Evolutionary conservation across 441 rosid species (phyloP).

Genomic region (Hypseocharis bilobata): DNA sequence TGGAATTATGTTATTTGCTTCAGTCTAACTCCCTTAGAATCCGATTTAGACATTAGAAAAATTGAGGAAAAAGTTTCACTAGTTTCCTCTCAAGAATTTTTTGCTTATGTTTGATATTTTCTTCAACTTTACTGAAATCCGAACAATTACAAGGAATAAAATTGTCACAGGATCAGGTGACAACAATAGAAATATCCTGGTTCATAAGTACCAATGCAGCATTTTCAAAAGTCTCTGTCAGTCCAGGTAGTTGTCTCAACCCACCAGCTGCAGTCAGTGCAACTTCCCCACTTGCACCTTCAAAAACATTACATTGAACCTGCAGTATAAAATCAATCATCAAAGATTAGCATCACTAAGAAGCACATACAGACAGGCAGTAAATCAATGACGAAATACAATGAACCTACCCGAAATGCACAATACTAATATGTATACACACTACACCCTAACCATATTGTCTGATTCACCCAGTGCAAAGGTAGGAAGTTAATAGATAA

Average conservation of each 20-base stretch:
- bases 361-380: background rate
- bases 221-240: slow-evolving; percentile 60
- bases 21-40: too few relatives aligned
- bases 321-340: slow-evolving; percentile 29
- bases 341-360: slow-evolving; percentile 15
- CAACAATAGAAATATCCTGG: background rate
- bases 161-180: too few relatives aligned
- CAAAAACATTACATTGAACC: slow-evolving; percentile 86
- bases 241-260: slow-evolving; percentile 76
- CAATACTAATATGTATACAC: background rate
- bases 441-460: background rate
- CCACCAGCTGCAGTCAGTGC: slow-evolving; percentile 88
- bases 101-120: too few relatives aligned
- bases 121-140: too few relatives aligned
- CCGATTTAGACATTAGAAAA: too few relatives aligned
- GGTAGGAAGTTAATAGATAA: too few relatives aligned
- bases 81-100: too few relatives aligned
- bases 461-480: too few relatives aligned
- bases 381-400: background rate
- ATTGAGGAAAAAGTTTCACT: too few relatives aligned
- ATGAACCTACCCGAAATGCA: background rate
- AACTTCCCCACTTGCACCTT: slow-evolving; percentile 79
- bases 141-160: too few relatives aligned
- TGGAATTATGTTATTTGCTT: background rate
- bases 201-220: slow-evolving; percentile 68